Conservation (phyloP, 805 yeast species). For the Vanderwaltozyma polyspora region DNA sequence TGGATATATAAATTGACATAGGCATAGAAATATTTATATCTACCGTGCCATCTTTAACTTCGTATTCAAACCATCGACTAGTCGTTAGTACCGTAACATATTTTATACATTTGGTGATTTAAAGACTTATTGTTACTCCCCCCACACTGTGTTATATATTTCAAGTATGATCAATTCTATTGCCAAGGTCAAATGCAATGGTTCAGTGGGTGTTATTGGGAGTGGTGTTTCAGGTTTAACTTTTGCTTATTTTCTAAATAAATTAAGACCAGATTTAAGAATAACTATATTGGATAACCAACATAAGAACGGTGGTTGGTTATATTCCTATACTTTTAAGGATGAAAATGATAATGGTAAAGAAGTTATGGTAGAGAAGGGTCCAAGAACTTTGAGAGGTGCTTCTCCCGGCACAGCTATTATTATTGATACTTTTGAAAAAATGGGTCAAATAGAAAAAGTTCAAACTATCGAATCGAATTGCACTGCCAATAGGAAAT, state of each 20-base stretch:
- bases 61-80: no score
- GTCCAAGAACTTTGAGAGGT: slow-evolving; percentile 86
- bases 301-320: slow-evolving; percentile 67
- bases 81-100: no score
- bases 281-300: slow-evolving; percentile 53
- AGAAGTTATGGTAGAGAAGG: slow-evolving; percentile 47
- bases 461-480: slow-evolving; percentile 47
- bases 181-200: neutral
- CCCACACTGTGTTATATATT: no score
- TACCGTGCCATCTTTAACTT: no score
- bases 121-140: no score
- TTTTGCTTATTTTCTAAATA: slow-evolving; percentile 54
- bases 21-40: no score
- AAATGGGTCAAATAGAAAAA: slow-evolving; percentile 36
- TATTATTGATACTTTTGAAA: slow-evolving; percentile 46
- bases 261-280: slow-evolving; percentile 64
- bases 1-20: no score
- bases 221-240: slow-evolving; percentile 83
- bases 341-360: slow-evolving; percentile 18
- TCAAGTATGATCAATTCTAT: neutral
- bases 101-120: no score
- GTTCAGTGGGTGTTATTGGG: slow-evolving; percentile 58
- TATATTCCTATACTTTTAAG: slow-evolving; percentile 39
- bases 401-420: slow-evolving; percentile 66
- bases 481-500: slow-evolving; percentile 63